Conservation (phyloP, 1,284 basidiomycete genomes). For the Earliella scabrosa region DNA sequence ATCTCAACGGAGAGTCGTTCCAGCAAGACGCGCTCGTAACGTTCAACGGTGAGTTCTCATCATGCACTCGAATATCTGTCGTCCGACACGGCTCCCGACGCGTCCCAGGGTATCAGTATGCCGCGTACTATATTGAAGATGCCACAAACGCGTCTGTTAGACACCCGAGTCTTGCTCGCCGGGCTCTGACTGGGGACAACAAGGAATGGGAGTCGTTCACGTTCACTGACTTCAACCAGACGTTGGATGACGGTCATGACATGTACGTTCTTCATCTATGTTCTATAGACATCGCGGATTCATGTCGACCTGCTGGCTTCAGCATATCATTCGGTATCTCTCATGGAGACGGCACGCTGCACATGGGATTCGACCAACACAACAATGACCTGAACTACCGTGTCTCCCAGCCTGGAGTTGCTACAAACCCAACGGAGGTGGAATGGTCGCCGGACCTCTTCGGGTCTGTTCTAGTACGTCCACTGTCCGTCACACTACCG, state of each 20-base stretch:
- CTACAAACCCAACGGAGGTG: constrained; percentile 33
- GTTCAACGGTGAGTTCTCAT: constrained; percentile 37
- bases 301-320: background rate
- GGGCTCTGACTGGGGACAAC: constrained; percentile 26
- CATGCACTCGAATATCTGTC: background rate
- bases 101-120: constrained; percentile 44
- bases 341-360: constrained; percentile 44
- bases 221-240: constrained; percentile 45
- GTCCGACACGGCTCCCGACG: background rate
- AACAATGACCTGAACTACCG: constrained; percentile 46
- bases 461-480: constrained; percentile 29
- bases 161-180: constrained; percentile 38
- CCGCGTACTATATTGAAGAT: constrained; percentile 40
- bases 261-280: constrained; percentile 29
- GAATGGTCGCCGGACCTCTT: constrained; percentile 36
- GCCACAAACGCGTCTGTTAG: constrained; percentile 39
- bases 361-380: constrained; percentile 48
- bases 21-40: constrained; percentile 46
- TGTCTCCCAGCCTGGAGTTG: constrained; percentile 38
- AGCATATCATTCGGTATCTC: constrained; percentile 49
- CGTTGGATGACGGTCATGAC: constrained; percentile 47
- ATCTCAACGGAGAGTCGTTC: constrained; percentile 49
- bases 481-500: too few species aligned
- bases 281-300: background rate
- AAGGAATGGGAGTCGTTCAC: constrained; percentile 41